phyloP scores from a whole-genome alignment of 1,284 basidiomycete species.

The Veloporphyrellus conicus region DNA sequence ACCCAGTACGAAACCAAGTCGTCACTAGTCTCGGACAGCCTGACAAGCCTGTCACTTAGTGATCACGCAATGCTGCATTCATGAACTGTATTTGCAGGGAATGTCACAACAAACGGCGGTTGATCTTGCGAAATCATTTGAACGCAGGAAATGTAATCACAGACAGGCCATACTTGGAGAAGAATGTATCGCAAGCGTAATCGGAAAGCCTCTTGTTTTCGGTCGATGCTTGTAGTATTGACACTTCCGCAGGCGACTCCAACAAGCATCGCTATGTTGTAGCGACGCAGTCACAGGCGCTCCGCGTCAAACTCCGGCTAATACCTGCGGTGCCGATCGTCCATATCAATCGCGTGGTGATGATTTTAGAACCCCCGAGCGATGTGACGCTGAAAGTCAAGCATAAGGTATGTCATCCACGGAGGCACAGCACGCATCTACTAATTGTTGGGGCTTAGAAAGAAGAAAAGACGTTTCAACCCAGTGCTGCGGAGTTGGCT shows the following conservation, averaged over 20 bases:
- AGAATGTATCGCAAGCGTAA: conserved; percentile 79
- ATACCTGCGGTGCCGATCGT: conserved; percentile 83
- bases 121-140: conserved; percentile 88
- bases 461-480: conserved; percentile 52
- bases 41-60: conserved; percentile 55
- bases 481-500: conserved; percentile 45
- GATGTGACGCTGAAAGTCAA: conserved; percentile 71
- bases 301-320: conserved; percentile 60
- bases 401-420: conserved; percentile 44
- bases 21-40: conserved; percentile 20
- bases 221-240: conserved; percentile 8
- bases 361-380: conserved; percentile 85
- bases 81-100: conserved; percentile 82
- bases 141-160: conserved; percentile 93
- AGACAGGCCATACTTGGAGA: conserved; percentile 74
- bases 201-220: conserved; percentile 54
- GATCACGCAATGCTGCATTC: conserved; percentile 95
- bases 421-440: background rate
- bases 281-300: conserved; percentile 70
- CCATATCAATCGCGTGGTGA: conserved; percentile 85
- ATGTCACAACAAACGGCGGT: conserved; percentile 66
- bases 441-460: conserved; percentile 35
- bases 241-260: conserved; percentile 54
- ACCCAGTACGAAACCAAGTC: conserved; percentile 63
- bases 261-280: conserved; percentile 91